Evolutionary conservation across 2,329 filamentous ascomycete species (phyloP).

Genomic region (Trichoderma polysporum): DNA sequence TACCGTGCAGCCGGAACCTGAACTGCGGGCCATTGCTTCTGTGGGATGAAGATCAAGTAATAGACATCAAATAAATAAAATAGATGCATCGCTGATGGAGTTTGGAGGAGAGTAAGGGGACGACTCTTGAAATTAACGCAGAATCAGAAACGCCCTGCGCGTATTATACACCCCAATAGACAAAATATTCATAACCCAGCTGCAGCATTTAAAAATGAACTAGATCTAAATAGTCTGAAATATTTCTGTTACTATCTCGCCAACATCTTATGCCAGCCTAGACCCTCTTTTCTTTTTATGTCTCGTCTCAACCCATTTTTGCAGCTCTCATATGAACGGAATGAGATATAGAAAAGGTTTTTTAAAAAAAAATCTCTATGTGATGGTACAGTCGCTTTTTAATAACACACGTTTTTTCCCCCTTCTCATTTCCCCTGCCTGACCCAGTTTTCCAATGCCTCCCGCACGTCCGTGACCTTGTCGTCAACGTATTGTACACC

Average conservation of each 20-base stretch:
- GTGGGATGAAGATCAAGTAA: constrained; percentile 17
- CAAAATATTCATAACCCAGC: neutral
- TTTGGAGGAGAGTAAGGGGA: neutral
- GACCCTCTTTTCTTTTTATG: neutral
- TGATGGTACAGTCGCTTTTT: constrained; percentile 38
- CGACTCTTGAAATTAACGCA: neutral
- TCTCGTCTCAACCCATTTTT: constrained; percentile 2
- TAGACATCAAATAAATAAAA: neutral
- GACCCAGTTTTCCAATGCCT: constrained; percentile 83
- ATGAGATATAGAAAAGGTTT: constrained; percentile 21
- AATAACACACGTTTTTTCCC: constrained; percentile 41
- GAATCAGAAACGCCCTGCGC: neutral
- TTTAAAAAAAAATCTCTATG: constrained; percentile 40
- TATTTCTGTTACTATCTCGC: neutral
- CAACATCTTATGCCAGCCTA: neutral
- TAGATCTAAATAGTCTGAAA: neutral
- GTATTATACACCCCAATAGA: neutral
- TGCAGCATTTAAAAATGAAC: neutral
- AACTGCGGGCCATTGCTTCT: constrained; percentile 29
- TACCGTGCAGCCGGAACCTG: constrained; percentile 24
- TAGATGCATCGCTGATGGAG: neutral
- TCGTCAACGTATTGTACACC: constrained; percentile 73
- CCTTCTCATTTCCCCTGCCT: constrained; percentile 86
- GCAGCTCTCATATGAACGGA: neutral
- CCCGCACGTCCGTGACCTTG: constrained; percentile 72